Evolutionary conservation across 768 basidiomycete genomes (phyloP).

Genomic region (Boletus tomentosulus): DNA sequence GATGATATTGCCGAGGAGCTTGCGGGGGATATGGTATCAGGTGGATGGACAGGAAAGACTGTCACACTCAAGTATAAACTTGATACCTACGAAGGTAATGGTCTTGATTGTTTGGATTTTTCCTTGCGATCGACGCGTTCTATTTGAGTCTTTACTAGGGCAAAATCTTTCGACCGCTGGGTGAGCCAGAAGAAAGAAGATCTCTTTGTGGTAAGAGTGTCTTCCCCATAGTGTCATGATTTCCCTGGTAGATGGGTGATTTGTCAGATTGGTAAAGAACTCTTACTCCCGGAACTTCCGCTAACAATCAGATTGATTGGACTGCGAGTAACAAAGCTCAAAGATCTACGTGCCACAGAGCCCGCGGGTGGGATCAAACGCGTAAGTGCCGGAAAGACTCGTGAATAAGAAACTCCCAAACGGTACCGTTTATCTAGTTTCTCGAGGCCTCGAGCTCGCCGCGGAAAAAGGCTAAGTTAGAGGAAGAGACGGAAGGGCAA

Average conservation of each 20-base stretch:
- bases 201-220: constrained; percentile 57
- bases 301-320: constrained; percentile 82
- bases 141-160: constrained; percentile 67
- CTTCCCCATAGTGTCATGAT: background rate
- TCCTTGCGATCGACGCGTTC: constrained; percentile 5
- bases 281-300: constrained; percentile 78
- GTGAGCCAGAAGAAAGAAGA: constrained; percentile 74
- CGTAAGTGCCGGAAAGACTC: constrained; percentile 39
- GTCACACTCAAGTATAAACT: constrained; percentile 92
- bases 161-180: constrained; percentile 74
- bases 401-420: background rate
- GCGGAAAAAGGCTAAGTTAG: constrained; percentile 39
- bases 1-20: constrained; percentile 80
- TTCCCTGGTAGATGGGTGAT: constrained; percentile 6
- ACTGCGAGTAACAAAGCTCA: constrained; percentile 81
- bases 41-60: constrained; percentile 83
- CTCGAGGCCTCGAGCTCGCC: constrained; percentile 42
- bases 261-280: constrained; percentile 69
- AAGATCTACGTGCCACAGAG: constrained; percentile 60
- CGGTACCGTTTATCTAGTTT: constrained; percentile 40
- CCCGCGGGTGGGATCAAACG: constrained; percentile 62
- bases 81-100: constrained; percentile 76
- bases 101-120: background rate
- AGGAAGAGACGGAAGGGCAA: constrained; percentile 10
- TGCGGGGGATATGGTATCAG: constrained; percentile 70